A percentile compares a stretch with the other conserved stretches of the same genome.
Evolutionary conservation across 2,329 filamentous ascomycete genomes (phyloP).

Genomic region (Clonostachys sp.): DNA sequence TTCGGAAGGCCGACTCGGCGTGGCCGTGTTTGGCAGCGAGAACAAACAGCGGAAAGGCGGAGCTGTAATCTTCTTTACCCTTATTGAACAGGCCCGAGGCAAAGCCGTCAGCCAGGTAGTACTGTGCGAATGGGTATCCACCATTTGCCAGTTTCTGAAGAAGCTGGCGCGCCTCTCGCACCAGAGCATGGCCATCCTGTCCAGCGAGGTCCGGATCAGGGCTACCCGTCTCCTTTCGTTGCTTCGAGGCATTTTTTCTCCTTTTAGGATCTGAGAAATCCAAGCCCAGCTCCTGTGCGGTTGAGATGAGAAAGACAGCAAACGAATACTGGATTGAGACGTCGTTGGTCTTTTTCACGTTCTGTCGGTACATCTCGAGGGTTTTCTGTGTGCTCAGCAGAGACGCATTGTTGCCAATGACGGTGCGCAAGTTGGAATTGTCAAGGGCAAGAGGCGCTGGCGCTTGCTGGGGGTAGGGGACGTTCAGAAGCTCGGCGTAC

Average conservation of each 20-base stretch:
- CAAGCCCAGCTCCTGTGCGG: slow-evolving; percentile 73
- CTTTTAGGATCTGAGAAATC: slow-evolving; percentile 40
- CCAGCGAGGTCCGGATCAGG: slow-evolving; percentile 38
- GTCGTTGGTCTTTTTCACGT: slow-evolving; percentile 96
- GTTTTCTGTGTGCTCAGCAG: slow-evolving; percentile 89
- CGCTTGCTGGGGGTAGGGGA: slow-evolving; percentile 75
- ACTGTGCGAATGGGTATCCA: slow-evolving; percentile 95
- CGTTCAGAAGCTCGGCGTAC: slow-evolving; percentile 57
- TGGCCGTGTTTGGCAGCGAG: slow-evolving; percentile 95
- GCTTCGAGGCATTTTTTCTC: slow-evolving; percentile 41
- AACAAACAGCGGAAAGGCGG: slow-evolving; percentile 88
- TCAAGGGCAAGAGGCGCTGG: slow-evolving; percentile 66
- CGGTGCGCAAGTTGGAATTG: slow-evolving; percentile 74
- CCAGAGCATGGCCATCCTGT: slow-evolving; percentile 60
- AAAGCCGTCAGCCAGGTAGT: slow-evolving; percentile 93
- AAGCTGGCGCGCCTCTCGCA: slow-evolving; percentile 85
- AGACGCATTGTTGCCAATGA: slow-evolving; percentile 85
- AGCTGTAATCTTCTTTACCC: slow-evolving; percentile 85
- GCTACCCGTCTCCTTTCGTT: slow-evolving; percentile 39
- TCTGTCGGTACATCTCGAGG: slow-evolving; percentile 93
- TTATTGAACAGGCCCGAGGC: slow-evolving; percentile 94
- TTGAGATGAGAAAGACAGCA: slow-evolving; percentile 87
- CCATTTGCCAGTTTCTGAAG: slow-evolving; percentile 80
- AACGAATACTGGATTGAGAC: slow-evolving; percentile 91
- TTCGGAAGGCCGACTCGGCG: slow-evolving; percentile 90